Conservation (phyloP, 768 basidiomycete species). For the Russula dissimulans region DNA sequence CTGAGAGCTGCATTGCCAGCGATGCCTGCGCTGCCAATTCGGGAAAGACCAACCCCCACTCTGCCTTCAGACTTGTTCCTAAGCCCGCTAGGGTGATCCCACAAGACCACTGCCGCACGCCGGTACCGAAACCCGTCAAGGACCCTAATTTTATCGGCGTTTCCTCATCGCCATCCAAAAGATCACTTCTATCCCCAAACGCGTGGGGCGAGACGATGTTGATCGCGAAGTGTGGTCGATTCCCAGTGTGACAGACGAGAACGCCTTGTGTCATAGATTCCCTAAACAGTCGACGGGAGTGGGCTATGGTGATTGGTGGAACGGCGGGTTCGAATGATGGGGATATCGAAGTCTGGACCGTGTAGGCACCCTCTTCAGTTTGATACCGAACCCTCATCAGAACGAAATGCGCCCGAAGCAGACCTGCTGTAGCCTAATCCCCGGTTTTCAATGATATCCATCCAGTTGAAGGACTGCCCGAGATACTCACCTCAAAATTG, state of each 20-base stretch:
- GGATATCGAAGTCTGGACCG: conserved; percentile 13
- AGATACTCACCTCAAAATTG: conserved; percentile 29
- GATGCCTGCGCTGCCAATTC: conserved; percentile 50
- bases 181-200: conserved; percentile 6
- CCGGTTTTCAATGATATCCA: background rate
- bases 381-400: conserved; percentile 10
- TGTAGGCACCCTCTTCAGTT: conserved; percentile 6
- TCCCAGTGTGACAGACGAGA: conserved; percentile 11
- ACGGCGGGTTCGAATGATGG: conserved; percentile 6
- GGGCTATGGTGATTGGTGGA: conserved; percentile 18
- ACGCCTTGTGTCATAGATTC: conserved; percentile 19
- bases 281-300: conserved; percentile 18
- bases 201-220: conserved; percentile 9
- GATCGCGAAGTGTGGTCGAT: conserved; percentile 12
- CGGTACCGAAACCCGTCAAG: conserved; percentile 39
- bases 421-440: conserved; percentile 21
- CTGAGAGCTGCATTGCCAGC: conserved; percentile 39
- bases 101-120: conserved; percentile 38
- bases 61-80: conserved; percentile 40
- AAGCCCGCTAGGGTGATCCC: conserved; percentile 42
- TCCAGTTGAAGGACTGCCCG: background rate
- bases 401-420: conserved; percentile 16
- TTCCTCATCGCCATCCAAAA: conserved; percentile 9
- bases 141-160: conserved; percentile 33
- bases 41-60: conserved; percentile 42